Evolutionary conservation across 176 grass and related monocot genomes (phyloP).

Genomic region (Aechmea fasciata): DNA sequence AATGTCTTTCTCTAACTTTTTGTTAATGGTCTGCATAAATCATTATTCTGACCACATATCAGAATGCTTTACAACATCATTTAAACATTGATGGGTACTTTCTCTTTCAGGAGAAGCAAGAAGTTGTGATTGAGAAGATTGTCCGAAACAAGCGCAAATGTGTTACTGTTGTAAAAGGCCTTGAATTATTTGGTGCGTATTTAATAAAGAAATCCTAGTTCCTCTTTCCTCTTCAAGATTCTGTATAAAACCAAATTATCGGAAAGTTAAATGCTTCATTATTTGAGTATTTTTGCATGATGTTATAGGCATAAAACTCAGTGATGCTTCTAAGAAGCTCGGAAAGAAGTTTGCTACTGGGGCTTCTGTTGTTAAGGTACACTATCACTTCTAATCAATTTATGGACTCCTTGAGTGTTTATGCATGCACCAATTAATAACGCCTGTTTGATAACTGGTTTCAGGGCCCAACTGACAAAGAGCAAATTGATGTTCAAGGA

Average conservation of each 20-base stretch:
- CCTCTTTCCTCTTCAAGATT: neutral
- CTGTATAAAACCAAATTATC: neutral
- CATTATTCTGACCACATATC: neutral
- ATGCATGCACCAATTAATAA: neutral
- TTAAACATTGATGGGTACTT: conserved; percentile 1
- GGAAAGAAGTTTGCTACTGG: conserved; percentile 99
- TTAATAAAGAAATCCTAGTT: conserved; percentile 5
- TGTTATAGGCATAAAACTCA: conserved; percentile 74
- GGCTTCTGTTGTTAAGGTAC: conserved; percentile 97
- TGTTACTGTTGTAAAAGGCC: conserved; percentile 97
- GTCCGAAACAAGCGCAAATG: conserved; percentile 99
- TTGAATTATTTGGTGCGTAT: conserved; percentile 81
- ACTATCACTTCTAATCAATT: neutral
- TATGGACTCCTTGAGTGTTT: neutral
- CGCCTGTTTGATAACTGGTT: neutral
- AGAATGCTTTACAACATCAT: neutral
- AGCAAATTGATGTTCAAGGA: conserved; percentile 99
- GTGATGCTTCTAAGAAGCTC: conserved; percentile 95
- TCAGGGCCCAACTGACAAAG: conserved; percentile 96
- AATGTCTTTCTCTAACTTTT: neutral
- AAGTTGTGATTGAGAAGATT: conserved; percentile 98
- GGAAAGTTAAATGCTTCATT: neutral
- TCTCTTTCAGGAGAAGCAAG: conserved; percentile 64
- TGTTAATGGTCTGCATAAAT: neutral
- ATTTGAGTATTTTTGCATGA: conserved; percentile 13